Conservation (phyloP, 768 basidiomycete genomes). For the Termitomyces sp. region DNA sequence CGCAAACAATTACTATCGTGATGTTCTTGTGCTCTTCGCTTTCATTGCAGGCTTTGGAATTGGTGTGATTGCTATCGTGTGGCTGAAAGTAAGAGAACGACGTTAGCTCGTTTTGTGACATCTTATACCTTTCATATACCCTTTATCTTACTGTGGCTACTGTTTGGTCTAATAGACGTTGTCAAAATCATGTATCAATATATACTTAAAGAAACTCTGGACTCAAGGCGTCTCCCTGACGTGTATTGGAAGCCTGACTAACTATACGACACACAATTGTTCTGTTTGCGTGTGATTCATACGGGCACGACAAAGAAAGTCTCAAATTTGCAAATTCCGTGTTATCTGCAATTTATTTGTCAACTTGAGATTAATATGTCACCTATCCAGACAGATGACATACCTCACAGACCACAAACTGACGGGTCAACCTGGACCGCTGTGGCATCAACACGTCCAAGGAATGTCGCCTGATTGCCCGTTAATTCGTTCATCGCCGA, state of each 20-base stretch:
- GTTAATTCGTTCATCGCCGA: conserved; percentile 31
- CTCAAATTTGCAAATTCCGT: neutral
- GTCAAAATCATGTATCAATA: neutral
- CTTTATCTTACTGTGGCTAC: neutral
- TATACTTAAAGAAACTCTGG: neutral
- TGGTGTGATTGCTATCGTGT: conserved; percentile 70
- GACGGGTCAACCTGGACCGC: conserved; percentile 19
- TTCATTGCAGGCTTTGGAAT: conserved; percentile 79
- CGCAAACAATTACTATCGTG: conserved; percentile 77
- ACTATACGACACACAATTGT: neutral
- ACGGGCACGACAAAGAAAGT: too few species aligned
- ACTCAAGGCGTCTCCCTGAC: neutral
- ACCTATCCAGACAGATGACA: neutral
- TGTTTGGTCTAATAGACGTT: neutral
- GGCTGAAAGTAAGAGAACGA: conserved; percentile 72
- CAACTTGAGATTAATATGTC: neutral
- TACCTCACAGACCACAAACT: conserved; percentile 20
- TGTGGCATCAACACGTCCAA: conserved; percentile 20
- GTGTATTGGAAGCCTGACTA: too few species aligned
- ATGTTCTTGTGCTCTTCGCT: conserved; percentile 82
- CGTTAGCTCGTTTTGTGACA: conserved; percentile 32
- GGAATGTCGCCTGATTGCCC: conserved; percentile 17
- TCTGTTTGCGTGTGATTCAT: neutral
- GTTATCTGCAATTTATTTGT: neutral
- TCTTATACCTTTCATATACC: neutral